Base-by-base conservation (phyloP, 2,329 filamentous ascomycete species). In the Penicillium hordei region DNA sequence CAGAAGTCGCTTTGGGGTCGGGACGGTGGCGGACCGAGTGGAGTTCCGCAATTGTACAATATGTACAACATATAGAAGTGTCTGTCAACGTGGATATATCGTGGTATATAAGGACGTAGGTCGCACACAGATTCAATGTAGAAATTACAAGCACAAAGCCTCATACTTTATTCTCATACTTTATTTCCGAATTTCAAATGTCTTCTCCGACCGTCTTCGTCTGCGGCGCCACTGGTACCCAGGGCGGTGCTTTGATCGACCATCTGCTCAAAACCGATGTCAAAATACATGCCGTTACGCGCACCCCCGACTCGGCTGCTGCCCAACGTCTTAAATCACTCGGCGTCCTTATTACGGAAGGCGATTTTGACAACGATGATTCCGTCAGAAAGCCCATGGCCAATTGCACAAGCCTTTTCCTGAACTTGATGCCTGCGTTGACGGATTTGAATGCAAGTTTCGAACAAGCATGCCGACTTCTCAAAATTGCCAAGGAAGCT, bases 181-280 rank as follows among this genome's bases (percentile, higher is more conserved):
- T 33, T 27, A n/a, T n/a, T n/a, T 36, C 17, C 17, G 9, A 38
- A 19, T 27, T 36, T 52, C 36, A 40, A 59, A 65, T 64, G 61
- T 48, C 57, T 27, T 44, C 58, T 29, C 53, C 54, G 12, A 55
- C 54, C 29, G 64, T 68, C 44, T 72, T 71, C 52, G 64, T 72
- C 46, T 71, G 65, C 48, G 64, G 64, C 48, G 63, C 72, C 31
- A 71, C 65, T 60, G 76, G 73, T 42, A 71, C 52, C 59, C 70
- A 60, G 70, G 70, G 69, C 31, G 64, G 65, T 23, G 68, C 68
- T 40, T 59, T 72, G 8, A 60, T 66, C 48, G 57, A 67, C 23
- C 63, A 73, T 51, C 63, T 76, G 0, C 58, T 68, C 23, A 55
- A 66, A 40, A 21, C 66, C 1, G 65, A 63, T 31, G 66, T 69